phyloP scores from a whole-genome alignment of 78 protist species.

The Tieghemostelium lacteum region DNA sequence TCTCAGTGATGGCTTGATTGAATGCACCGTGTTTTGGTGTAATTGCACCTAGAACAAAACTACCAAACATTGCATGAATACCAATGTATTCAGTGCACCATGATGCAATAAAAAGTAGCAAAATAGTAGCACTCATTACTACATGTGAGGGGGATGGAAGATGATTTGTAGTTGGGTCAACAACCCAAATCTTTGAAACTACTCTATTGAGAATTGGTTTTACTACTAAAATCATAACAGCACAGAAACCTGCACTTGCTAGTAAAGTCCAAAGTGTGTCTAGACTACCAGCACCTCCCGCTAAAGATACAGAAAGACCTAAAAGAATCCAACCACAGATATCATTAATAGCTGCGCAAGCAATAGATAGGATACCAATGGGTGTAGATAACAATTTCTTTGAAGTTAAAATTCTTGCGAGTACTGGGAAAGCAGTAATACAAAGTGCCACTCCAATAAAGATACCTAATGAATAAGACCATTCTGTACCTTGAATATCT shows the following conservation, averaged over 20 bases:
- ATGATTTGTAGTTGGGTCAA: constrained; percentile 15
- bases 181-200: not conserved
- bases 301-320: constrained; percentile 67
- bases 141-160: constrained; percentile 53
- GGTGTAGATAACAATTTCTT: constrained; percentile 50
- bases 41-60: constrained; percentile 69
- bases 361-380: constrained; percentile 66
- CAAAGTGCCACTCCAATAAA: constrained; percentile 77
- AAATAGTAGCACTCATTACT: constrained; percentile 12
- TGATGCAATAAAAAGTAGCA: constrained; percentile 27
- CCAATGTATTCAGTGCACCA: constrained; percentile 79
- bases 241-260: constrained; percentile 21
- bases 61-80: constrained; percentile 87
- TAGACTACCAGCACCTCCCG: constrained; percentile 17
- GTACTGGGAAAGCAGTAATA: constrained; percentile 85
- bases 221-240: constrained; percentile 22
- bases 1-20: constrained; percentile 71
- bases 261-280: constrained; percentile 68
- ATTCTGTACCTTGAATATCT: constrained; percentile 38
- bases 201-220: constrained; percentile 13
- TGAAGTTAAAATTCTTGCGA: constrained; percentile 65
- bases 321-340: constrained; percentile 76
- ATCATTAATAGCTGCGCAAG: constrained; percentile 80
- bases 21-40: constrained; percentile 63
- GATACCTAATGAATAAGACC: constrained; percentile 62